These are phyloP conservation scores for Botrytis sinoallii DNA, from an alignment of 2,329 filamentous ascomycete genomes.

Conservation along the genomic window DNA sequence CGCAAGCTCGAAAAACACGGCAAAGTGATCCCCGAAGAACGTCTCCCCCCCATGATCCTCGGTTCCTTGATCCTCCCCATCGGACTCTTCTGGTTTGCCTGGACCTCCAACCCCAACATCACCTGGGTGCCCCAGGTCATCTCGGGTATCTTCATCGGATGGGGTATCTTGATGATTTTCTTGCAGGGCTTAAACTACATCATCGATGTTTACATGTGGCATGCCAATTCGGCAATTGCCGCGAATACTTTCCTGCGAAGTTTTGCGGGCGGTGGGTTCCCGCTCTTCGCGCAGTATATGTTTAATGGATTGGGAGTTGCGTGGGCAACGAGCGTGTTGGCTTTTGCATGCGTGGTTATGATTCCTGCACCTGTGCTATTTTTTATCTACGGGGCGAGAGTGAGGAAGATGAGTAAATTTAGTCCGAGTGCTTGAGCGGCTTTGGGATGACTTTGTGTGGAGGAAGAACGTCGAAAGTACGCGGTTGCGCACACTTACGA, in stretches of 20 bases:
- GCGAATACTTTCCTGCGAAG: slow-evolving; percentile 60
- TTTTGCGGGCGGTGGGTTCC: slow-evolving; percentile 54
- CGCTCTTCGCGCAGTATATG: slow-evolving; percentile 58
- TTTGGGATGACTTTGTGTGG: neutral
- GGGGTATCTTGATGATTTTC: slow-evolving; percentile 53
- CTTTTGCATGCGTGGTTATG: slow-evolving; percentile 10
- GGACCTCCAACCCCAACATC: slow-evolving; percentile 52
- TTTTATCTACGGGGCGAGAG: slow-evolving; percentile 5
- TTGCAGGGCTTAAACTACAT: slow-evolving; percentile 45
- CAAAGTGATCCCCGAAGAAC: slow-evolving; percentile 63
- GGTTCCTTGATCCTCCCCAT: slow-evolving; percentile 58
- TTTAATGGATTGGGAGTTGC: slow-evolving; percentile 40
- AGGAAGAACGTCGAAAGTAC: neutral
- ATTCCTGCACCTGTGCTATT: slow-evolving; percentile 12
- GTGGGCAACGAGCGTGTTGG: slow-evolving; percentile 41
- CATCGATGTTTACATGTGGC: slow-evolving; percentile 53
- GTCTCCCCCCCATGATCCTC: slow-evolving; percentile 58
- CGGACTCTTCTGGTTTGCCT: slow-evolving; percentile 78
- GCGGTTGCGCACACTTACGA: neutral
- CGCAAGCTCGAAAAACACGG: slow-evolving; percentile 66
- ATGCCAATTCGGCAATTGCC: slow-evolving; percentile 54
- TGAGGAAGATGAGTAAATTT: slow-evolving; percentile 46
- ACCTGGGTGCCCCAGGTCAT: slow-evolving; percentile 64
- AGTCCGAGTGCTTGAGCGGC: neutral
- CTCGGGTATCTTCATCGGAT: slow-evolving; percentile 64